Conservation (phyloP, 257 asterid genomes). For the Solanum bulbocastanum region DNA sequence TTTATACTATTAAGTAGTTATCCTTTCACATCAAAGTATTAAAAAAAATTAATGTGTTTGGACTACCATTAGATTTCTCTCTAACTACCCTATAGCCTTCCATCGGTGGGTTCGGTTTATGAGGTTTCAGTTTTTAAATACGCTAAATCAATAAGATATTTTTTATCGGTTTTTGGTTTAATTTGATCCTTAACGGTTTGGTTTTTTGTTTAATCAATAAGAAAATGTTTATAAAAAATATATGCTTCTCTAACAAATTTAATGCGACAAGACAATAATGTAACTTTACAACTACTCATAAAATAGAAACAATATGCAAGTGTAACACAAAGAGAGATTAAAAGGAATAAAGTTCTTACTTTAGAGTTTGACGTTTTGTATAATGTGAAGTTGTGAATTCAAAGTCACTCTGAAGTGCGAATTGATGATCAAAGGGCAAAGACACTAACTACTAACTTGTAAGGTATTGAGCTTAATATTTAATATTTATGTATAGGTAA, state of each 20-base stretch:
- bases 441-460: neutral
- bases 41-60: neutral
- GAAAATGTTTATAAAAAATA: no score
- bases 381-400: no score
- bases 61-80: neutral
- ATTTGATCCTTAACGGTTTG: rapidly evolving
- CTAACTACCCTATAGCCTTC: neutral
- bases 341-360: no score
- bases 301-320: no score
- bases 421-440: neutral
- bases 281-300: neutral
- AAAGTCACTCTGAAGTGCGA: rapidly evolving
- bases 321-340: neutral
- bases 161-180: no score
- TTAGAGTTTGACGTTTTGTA: no score
- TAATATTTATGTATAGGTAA: no score
- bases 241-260: neutral
- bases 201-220: rapidly evolving
- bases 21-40: neutral
- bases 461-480: no score
- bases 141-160: neutral
- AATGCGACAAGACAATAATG: no score
- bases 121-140: no score
- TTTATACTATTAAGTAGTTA: neutral
- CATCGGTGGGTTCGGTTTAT: neutral